These are phyloP conservation scores for Hyaloscypha hepaticicola DNA, from an alignment of 495 filamentous ascomycete species.

Conservation along the genomic window DNA sequence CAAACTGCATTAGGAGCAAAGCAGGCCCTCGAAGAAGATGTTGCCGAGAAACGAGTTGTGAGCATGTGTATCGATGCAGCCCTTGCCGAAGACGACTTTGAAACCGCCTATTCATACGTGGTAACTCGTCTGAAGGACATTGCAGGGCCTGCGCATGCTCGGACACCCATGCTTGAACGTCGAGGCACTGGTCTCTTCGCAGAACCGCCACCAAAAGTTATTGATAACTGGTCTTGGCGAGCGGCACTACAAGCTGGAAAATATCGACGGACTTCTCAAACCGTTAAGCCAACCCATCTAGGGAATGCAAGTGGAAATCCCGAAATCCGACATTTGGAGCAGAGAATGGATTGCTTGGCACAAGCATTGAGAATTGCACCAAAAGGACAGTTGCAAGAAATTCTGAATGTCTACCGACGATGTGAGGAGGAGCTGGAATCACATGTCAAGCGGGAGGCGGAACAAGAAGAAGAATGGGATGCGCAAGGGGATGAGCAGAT, in stretches of 20 bases:
- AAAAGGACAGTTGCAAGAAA: slow-evolving; percentile 73
- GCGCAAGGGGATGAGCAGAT: slow-evolving; percentile 56
- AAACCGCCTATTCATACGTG: slow-evolving; percentile 95
- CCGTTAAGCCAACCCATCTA: slow-evolving; percentile 48
- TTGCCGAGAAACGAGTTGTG: slow-evolving; percentile 67
- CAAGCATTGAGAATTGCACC: slow-evolving; percentile 82
- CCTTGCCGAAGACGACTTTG: slow-evolving; percentile 85
- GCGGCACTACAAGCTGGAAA: slow-evolving; percentile 87
- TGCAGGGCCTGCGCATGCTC: slow-evolving; percentile 32
- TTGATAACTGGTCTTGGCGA: slow-evolving; percentile 88
- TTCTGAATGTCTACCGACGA: slow-evolving; percentile 78
- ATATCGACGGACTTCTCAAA: slow-evolving; percentile 56
- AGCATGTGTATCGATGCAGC: slow-evolving; percentile 89
- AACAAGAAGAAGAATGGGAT: slow-evolving; percentile 74
- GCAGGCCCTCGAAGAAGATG: slow-evolving; percentile 33
- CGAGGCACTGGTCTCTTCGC: slow-evolving; percentile 15
- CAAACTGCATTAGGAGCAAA: slow-evolving; percentile 25
- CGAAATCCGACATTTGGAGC: slow-evolving; percentile 66
- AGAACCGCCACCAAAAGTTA: slow-evolving; percentile 31
- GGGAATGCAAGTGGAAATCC: slow-evolving; percentile 51
- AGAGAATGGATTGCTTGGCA: slow-evolving; percentile 88
- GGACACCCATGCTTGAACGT: slow-evolving; percentile 39
- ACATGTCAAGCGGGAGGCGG: slow-evolving; percentile 66
- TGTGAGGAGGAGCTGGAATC: slow-evolving; percentile 83
- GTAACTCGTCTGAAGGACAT: slow-evolving; percentile 57